Evolutionary conservation across 306 rosid genomes (phyloP).

Genomic region (Hylodesmum podocarpum): DNA sequence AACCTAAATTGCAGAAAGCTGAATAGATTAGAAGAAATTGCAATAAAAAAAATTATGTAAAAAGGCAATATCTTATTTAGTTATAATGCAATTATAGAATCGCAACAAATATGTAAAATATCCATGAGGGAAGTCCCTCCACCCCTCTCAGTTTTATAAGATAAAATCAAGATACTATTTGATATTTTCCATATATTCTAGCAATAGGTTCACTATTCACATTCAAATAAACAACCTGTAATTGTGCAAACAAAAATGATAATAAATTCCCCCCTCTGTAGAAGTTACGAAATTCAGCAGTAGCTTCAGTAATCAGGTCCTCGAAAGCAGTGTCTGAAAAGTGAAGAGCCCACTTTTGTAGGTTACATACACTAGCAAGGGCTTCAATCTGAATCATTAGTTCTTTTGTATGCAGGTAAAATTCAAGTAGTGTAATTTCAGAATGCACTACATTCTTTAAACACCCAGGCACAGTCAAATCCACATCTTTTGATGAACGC

Average conservation of each 20-base stretch:
- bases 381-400: constrained; percentile 66
- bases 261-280: constrained; percentile 75
- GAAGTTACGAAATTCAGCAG: constrained; percentile 53
- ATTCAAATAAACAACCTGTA: constrained; percentile 60
- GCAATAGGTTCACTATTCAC: background rate
- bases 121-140: background rate
- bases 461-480: constrained; percentile 55
- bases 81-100: background rate
- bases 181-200: background rate
- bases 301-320: constrained; percentile 51
- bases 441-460: constrained; percentile 69
- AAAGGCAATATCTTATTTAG: background rate
- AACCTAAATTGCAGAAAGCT: constrained; percentile 55
- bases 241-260: constrained; percentile 70
- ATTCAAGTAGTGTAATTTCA: constrained; percentile 72
- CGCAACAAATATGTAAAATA: background rate
- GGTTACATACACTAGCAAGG: constrained; percentile 73
- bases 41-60: background rate
- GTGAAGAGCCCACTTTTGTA: constrained; percentile 42
- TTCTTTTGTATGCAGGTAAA: constrained; percentile 78
- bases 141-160: background rate
- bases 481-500: constrained; percentile 40
- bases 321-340: constrained; percentile 53
- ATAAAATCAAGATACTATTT: background rate
- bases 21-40: constrained; percentile 1